Base-by-base conservation (phyloP, 2,329 filamentous ascomycete species). In the Lachnellula subtilissima region DNA sequence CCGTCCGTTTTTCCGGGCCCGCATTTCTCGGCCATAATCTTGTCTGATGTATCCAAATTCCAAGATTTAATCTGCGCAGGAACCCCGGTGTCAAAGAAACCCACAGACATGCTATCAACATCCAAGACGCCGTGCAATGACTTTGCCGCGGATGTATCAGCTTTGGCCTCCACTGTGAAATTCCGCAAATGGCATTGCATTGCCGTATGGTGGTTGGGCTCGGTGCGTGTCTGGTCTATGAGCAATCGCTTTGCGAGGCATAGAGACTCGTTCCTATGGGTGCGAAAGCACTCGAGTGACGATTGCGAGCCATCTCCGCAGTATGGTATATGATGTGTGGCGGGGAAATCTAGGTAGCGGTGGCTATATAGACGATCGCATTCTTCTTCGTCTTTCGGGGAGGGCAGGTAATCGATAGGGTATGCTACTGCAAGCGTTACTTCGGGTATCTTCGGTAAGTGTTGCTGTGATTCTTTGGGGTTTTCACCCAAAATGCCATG, bases 31-130 rank as follows among this genome's bases (percentile, higher is more conserved):
- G 22, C 32, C 8, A 15, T 28, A 19, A 3, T n/a, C 35, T 48
- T 36, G 17, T 39, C 53, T 22, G 50, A 8, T 25, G 37, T 32
- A 36, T 53, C 49, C 50, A 63, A 51, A 28, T 58, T 22, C 62
- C 63, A 64, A 8, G 42, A 23, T 3, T 56, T 48, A 12, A 68
- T 51, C 37, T 67, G 61, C 9, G 32, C 50, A 9, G 57, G 58
- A 1, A 59, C 62, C 4, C 66, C 66, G 0, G 67, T 68, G 36
- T 58, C 60, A 15, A 61, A 65, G 54, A 62, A 69, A 6, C 65
- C 67, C 14, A 37, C 12, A 5, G 37, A 43, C 35, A 63, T 65
- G 6, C 58, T 45, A 17, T 61, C 54, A 3, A 64, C 32, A 4
- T 61, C 53, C 35, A 56, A 52, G 8, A 67, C 59, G 6, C 54